phyloP scores from a whole-genome alignment of 805 yeast species.

The Limtongia smithiae region DNA sequence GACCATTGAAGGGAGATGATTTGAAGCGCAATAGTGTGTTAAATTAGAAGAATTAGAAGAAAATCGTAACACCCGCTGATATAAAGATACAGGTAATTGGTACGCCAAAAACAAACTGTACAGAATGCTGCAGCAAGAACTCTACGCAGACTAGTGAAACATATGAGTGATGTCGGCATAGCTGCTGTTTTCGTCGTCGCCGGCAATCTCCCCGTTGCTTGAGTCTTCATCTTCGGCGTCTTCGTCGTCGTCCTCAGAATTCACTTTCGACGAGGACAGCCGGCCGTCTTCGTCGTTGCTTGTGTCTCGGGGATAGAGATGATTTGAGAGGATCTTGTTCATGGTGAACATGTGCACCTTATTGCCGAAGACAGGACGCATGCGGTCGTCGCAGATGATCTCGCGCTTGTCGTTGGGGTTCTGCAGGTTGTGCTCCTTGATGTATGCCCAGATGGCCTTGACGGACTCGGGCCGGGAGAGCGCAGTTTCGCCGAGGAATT shows the following conservation, averaged over 20 bases:
- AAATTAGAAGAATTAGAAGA: no score
- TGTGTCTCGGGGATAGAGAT: conserved; percentile 29
- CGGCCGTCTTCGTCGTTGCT: no score
- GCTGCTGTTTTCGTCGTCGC: conserved; percentile 6
- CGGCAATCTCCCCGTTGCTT: conserved; percentile 2
- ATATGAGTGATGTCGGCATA: conserved; percentile 1
- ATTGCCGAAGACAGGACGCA: conserved; percentile 58
- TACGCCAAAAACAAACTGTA: no score
- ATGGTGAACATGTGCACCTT: conserved; percentile 33
- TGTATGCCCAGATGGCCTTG: conserved; percentile 65
- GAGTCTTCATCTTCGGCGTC: neutral
- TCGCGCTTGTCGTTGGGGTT: conserved; percentile 64
- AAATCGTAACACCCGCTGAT: no score
- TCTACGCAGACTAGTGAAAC: no score
- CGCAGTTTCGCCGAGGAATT: conserved; percentile 46
- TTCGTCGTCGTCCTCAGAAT: conserved; percentile 26
- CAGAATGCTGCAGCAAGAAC: no score
- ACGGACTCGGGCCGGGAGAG: conserved; percentile 69
- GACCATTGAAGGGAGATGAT: no score
- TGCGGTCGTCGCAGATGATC: conserved; percentile 58
- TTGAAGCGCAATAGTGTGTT: no score
- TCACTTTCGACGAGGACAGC: no score
- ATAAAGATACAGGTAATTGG: no score
- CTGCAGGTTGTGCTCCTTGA: conserved; percentile 59
- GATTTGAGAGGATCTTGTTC: conserved; percentile 33